Evolutionary conservation across 2,329 filamentous ascomycete genomes (phyloP), one percentile per base, ranked within the genome.

Genomic region (Waltergamsia citrina): DNA sequence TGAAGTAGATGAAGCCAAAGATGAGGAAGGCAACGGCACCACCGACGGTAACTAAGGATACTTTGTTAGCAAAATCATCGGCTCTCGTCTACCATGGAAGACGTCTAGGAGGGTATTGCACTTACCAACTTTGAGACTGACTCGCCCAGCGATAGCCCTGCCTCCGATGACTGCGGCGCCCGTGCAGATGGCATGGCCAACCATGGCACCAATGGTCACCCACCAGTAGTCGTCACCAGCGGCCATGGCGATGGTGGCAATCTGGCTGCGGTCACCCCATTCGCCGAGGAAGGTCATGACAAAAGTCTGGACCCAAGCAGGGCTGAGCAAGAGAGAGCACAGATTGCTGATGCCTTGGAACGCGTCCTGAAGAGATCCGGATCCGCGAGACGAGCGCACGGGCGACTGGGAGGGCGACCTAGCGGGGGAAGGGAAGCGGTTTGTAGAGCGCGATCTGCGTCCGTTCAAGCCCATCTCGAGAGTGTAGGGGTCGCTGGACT

Each of bases 141-240:
- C 92, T 54, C 74, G 81, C 21, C 92, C 92, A 27, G 92, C 92
- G 56, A 98, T 85, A 33, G 92, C 90, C 48, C 86, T 74, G 9
- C 92, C 92, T 28, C 92, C 92, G 40, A 98, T 71, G 25, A 98
- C 92, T 27, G 92, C 92, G 16, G 86, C 80, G 30, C 84, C 81
- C 6, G 92, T 96, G 64, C 92, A 98, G 43, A 90, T 75, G 29
- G 76, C 82, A 57, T 98, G 92, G 8, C 92, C 92, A 30, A 75
- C 69, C 23, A 92, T 75, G 2, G 92, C 90, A 38, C 92, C 92
- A 30, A 87, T 68, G 4, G 87, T 95, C 23, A 98, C 92, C 84
- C 87, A 95, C 90, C 90, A 96, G 59, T 96, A 98, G 55, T 98
- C 92, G 57, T 94, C 85, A 15, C 92, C 92, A 22, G 92, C 90